phyloP scores from a whole-genome alignment of 2,329 filamentous ascomycete species.

The Aspergillus tanneri region DNA sequence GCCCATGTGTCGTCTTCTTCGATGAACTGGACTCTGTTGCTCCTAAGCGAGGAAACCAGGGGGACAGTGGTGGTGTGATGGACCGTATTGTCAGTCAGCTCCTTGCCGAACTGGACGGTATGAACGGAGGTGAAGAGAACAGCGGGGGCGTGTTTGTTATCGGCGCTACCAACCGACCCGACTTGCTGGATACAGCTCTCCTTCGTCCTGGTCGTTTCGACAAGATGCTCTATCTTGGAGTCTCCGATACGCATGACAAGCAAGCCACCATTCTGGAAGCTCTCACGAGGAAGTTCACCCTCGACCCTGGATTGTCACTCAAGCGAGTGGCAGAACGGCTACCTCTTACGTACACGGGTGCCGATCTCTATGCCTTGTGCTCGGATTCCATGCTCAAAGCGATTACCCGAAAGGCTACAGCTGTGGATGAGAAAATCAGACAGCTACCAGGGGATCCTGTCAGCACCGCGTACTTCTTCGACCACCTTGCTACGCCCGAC shows the following conservation, averaged over 20 bases:
- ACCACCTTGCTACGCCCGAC: conserved; percentile 78
- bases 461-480: conserved; percentile 91
- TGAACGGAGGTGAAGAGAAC: conserved; percentile 86
- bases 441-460: conserved; percentile 60
- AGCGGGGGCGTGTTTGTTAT: conserved; percentile 89
- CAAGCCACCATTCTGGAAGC: conserved; percentile 93
- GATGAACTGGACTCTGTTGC: conserved; percentile 97
- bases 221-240: conserved; percentile 96
- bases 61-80: conserved; percentile 96
- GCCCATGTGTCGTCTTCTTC: conserved; percentile 97
- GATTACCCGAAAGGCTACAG: conserved; percentile 81
- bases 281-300: conserved; percentile 88
- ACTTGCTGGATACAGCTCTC: conserved; percentile 86
- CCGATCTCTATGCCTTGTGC: conserved; percentile 94
- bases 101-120: conserved; percentile 91
- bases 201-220: conserved; percentile 90
- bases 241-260: conserved; percentile 95
- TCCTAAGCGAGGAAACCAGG: conserved; percentile 94
- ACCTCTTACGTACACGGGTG: conserved; percentile 95
- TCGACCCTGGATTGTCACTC: conserved; percentile 77
- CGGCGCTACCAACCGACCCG: conserved; percentile 90
- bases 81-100: conserved; percentile 95
- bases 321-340: conserved; percentile 69
- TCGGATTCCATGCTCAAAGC: conserved; percentile 99
- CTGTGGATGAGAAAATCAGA: conserved; percentile 80